Conservation (phyloP, 78 protist species). For the Dictyostelium brefeldianum region DNA sequence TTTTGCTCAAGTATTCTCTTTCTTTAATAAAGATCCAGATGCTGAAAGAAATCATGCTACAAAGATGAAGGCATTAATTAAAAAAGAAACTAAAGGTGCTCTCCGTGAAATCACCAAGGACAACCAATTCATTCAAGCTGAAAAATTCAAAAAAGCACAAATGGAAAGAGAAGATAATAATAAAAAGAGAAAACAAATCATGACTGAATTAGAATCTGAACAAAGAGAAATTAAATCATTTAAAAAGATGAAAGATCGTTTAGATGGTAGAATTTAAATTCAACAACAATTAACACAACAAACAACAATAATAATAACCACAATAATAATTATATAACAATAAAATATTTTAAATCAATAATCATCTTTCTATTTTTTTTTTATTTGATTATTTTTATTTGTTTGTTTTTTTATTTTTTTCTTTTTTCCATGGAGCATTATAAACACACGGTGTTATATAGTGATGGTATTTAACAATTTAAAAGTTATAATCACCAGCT, state of each 20-base stretch:
- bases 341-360: no score
- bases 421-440: no score
- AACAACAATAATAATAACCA: not conserved
- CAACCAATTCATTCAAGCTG: constrained; percentile 75
- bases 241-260: constrained; percentile 66
- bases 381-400: no score
- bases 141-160: constrained; percentile 60
- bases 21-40: constrained; percentile 67
- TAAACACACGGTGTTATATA: no score
- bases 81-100: constrained; percentile 80
- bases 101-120: constrained; percentile 76
- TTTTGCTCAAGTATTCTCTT: constrained; percentile 33
- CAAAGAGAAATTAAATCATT: constrained; percentile 50
- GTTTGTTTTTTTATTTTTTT: no score
- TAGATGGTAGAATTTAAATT: constrained; percentile 75
- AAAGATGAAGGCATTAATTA: constrained; percentile 43
- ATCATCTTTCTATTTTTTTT: no score
- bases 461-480: no score
- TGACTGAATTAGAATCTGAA: constrained; percentile 53
- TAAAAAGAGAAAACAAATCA: constrained; percentile 28
- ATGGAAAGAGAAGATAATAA: constrained; percentile 39
- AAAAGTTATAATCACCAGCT: no score
- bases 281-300: no score
- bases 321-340: no score
- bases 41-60: constrained; percentile 5